phyloP scores from a whole-genome alignment of 176 grass and related monocot species.

The Paspalum notatum region DNA sequence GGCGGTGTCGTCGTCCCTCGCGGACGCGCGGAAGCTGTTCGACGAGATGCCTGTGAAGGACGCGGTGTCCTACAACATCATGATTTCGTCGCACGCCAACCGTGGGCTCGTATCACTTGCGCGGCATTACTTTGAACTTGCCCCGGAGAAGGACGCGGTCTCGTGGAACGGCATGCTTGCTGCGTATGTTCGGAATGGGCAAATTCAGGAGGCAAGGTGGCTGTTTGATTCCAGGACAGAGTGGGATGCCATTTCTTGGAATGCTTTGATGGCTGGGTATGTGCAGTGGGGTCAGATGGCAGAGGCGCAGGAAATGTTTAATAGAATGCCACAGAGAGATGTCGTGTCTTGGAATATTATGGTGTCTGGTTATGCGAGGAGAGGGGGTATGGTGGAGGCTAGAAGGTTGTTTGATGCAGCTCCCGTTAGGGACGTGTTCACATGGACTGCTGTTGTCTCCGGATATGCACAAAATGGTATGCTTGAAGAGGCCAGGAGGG shows the following conservation, averaged over 20 bases:
- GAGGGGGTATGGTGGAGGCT: conserved; percentile 60
- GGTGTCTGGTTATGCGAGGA: conserved; percentile 76
- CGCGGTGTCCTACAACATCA: conserved; percentile 72
- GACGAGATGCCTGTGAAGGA: conserved; percentile 77
- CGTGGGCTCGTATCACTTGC: conserved; percentile 66
- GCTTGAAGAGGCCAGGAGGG: conserved; percentile 65
- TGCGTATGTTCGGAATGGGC: conserved; percentile 74
- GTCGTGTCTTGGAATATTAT: conserved; percentile 84
- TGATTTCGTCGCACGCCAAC: conserved; percentile 83
- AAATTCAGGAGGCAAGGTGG: conserved; percentile 53
- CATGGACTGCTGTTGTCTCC: conserved; percentile 85
- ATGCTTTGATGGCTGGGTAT: conserved; percentile 77
- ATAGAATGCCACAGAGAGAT: conserved; percentile 77
- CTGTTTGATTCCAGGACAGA: conserved; percentile 70
- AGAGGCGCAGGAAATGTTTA: conserved; percentile 64
- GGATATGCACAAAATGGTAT: conserved; percentile 91
- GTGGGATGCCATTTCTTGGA: conserved; percentile 93
- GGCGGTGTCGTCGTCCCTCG: conserved; percentile 54
- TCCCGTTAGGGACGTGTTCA: conserved; percentile 78
- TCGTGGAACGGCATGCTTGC: conserved; percentile 91
- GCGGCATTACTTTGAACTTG: conserved; percentile 71
- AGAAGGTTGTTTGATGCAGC: conserved; percentile 69
- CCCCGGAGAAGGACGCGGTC: conserved; percentile 65
- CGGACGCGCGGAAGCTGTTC: conserved; percentile 66
- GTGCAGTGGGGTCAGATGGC: conserved; percentile 57